Conservation (phyloP, 768 basidiomycete species). For the Amanita thiersii region DNA sequence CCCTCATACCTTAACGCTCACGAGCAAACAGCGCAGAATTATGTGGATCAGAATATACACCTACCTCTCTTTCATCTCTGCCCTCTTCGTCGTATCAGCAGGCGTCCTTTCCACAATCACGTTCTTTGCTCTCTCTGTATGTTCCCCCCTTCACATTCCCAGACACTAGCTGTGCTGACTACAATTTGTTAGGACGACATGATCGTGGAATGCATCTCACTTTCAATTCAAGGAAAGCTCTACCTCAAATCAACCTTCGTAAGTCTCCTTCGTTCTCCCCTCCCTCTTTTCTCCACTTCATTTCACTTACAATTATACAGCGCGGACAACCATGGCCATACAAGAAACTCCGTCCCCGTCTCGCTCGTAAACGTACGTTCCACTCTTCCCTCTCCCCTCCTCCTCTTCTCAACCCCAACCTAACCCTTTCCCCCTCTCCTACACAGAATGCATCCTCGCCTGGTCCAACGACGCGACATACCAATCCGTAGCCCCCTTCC, state of each 20-base stretch:
- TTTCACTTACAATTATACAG: slow-evolving; percentile 12
- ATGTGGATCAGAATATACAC: slow-evolving; percentile 14
- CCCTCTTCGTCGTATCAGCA: slow-evolving; percentile 25
- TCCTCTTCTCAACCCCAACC: not conserved
- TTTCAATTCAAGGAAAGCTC: slow-evolving; percentile 24
- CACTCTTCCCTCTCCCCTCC: not conserved
- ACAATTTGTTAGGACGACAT: slow-evolving; percentile 24
- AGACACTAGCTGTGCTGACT: not conserved
- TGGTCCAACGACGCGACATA: slow-evolving; percentile 30
- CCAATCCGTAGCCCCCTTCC: slow-evolving; percentile 26
- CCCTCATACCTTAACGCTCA: not conserved
- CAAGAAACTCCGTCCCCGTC: slow-evolving; percentile 15
- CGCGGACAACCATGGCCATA: slow-evolving; percentile 24
- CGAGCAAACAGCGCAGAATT: slow-evolving; percentile 16
- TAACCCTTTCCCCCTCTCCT: not conserved
- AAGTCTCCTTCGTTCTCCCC: slow-evolving; percentile 6
- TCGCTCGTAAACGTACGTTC: slow-evolving; percentile 28
- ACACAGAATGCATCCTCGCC: slow-evolving; percentile 27
- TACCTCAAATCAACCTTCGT: slow-evolving; percentile 31
- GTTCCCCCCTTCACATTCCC: slow-evolving; percentile 11
- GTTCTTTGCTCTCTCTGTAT: slow-evolving; percentile 30
- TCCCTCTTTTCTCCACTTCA: not conserved
- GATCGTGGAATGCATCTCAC: slow-evolving; percentile 25
- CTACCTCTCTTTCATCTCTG: slow-evolving; percentile 23
- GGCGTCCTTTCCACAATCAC: slow-evolving; percentile 26